These are phyloP conservation scores for Talaromyces thailandensis DNA, from an alignment of 495 filamentous ascomycete genomes.

Conservation along the genomic window DNA sequence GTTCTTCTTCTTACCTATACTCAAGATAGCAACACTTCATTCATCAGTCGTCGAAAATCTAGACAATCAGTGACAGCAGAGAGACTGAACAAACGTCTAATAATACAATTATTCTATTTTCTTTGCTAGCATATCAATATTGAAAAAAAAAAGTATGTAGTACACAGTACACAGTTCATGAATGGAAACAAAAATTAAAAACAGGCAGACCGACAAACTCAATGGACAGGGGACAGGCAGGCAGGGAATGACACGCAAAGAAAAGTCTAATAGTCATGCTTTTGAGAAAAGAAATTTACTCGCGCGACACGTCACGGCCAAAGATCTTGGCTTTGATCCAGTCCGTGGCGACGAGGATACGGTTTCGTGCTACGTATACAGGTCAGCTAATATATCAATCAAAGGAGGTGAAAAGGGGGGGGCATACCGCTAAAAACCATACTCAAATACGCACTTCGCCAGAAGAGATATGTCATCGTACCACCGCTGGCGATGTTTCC, in stretches of 20 bases:
- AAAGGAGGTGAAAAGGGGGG: slow-evolving; percentile 4
- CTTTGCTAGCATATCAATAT: neutral
- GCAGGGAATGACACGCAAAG: neutral
- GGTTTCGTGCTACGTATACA: slow-evolving; percentile 63
- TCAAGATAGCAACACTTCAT: too few relatives aligned
- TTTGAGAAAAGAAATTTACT: slow-evolving; percentile 40
- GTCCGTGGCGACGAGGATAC: slow-evolving; percentile 83
- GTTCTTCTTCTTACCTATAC: neutral
- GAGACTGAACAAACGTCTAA: neutral
- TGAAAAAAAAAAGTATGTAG: neutral
- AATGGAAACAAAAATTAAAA: neutral
- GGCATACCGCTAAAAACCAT: slow-evolving; percentile 98
- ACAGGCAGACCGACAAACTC: neutral
- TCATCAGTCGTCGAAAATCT: too few relatives aligned
- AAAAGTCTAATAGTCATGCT: neutral
- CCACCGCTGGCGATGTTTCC: slow-evolving; percentile 88
- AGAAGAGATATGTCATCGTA: slow-evolving; percentile 83
- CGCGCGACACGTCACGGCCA: slow-evolving; percentile 89
- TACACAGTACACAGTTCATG: neutral
- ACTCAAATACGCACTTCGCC: slow-evolving; percentile 93
- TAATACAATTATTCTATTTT: neutral
- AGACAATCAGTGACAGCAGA: too few relatives aligned
- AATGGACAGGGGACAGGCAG: neutral
- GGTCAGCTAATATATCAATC: slow-evolving; percentile 14
- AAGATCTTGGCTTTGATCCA: slow-evolving; percentile 95